Evolutionary conservation across 2,329 filamentous ascomycete genomes (phyloP), one percentile per base, ranked within the genome.

Genomic region (Alternaria sp.): DNA sequence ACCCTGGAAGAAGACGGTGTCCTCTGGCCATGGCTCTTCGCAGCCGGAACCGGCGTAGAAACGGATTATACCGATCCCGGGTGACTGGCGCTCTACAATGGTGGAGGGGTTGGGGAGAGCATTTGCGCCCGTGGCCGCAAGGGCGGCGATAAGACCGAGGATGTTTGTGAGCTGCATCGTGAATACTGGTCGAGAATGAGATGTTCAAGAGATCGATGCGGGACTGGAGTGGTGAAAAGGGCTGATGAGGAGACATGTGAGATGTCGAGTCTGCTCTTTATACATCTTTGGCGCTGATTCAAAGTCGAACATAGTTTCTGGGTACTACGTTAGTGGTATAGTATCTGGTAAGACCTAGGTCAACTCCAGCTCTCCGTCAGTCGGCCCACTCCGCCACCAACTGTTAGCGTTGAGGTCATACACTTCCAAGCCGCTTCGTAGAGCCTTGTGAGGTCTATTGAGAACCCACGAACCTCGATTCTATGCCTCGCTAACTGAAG

Each of bases 111-210:
- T 46, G 30, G 46, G 53, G 7, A 30, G 32, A 14, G 59, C 59
- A 12, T 11, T 36, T 18, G 45, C 36, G 30, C 20, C 32, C 10
- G 36, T 55, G n/a, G 59, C 59, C 8, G 50, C 50, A 36, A 46
- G 20, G 25, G 45, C 36, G 36, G 45, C 11, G n/a, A 48, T 14
- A 10, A 59, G 38, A n/a, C 55, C 18, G 32, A 62, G 43, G 34
- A 59, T 18, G 36, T 41, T 51, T 38, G 30, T 59, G 45, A 59
- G 25, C 11, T 55, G 49, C 59, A 62, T 62, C 32, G 14, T 56
- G 20, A 5, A 38, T 25, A 12, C n/a, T 22, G 22, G 11, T 20
- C 16, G 30, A 45, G 10, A 30, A 36, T n/a, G n/a, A 54, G 4
- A 54, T 32, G 2, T 18, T 8, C 2, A 22, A n/a, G 27, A n/a